phyloP scores from a whole-genome alignment of 1,139 yeast species.

The Candida albicans region DNA sequence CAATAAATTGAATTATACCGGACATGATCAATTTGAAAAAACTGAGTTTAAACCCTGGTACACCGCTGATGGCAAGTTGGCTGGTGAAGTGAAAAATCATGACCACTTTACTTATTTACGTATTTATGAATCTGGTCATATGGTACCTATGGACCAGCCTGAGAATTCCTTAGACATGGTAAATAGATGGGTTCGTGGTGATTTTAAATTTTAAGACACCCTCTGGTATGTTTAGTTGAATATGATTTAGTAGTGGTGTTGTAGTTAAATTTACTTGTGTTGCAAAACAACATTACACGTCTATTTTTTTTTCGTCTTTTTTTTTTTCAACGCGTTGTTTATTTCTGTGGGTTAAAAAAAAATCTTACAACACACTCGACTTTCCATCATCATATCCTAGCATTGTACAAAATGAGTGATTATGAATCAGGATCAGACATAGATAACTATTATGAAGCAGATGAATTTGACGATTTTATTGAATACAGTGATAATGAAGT shows the following conservation, averaged over 20 bases:
- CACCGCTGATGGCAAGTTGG: conserved; percentile 31
- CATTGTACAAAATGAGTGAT: conserved; percentile 7
- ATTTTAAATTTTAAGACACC: conserved; percentile 12
- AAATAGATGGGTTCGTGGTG: conserved; percentile 39
- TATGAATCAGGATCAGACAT: conserved; percentile 21
- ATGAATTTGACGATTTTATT: conserved; percentile 14
- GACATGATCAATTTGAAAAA: conserved; percentile 47
- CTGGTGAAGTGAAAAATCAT: conserved; percentile 47
- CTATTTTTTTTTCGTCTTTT: neutral
- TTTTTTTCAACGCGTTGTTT: neutral
- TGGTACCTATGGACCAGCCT: conserved; percentile 51
- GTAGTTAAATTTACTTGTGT: neutral
- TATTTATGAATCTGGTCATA: conserved; percentile 48
- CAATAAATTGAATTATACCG: conserved; percentile 63
- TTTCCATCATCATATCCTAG: neutral
- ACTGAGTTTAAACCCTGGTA: conserved; percentile 39
- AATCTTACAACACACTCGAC: neutral
- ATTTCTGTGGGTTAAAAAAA: neutral
- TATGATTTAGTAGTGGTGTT: neutral
- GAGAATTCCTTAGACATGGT: conserved; percentile 45
- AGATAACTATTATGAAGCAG: conserved; percentile 15
- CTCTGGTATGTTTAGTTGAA: neutral
- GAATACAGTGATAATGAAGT: conserved; percentile 13
- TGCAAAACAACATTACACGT: neutral
- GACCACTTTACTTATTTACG: conserved; percentile 45